Evolutionary conservation across 2,329 filamentous ascomycete genomes (phyloP).

Genomic region (Aureobasidium mangrovei): DNA sequence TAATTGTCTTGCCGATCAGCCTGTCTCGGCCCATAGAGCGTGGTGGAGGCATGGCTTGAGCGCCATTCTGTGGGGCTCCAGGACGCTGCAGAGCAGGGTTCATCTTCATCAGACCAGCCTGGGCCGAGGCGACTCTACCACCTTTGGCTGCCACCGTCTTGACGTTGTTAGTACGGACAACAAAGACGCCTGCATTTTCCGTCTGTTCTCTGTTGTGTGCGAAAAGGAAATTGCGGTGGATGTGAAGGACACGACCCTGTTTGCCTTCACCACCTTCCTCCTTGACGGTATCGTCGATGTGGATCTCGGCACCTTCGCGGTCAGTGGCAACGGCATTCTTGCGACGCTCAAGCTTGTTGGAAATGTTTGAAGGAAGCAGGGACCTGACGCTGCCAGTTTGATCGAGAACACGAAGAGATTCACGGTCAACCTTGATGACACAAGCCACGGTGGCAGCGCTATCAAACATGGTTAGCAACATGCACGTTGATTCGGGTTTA

Average conservation of each 20-base stretch:
- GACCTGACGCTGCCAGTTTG: slow-evolving; percentile 78
- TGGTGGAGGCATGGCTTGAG: slow-evolving; percentile 58
- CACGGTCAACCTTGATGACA: slow-evolving; percentile 89
- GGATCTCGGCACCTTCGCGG: slow-evolving; percentile 85
- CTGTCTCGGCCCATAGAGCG: slow-evolving; percentile 69
- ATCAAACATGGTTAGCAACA: not conserved
- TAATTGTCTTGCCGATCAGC: slow-evolving; percentile 83
- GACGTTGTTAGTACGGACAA: slow-evolving; percentile 76
- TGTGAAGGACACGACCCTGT: slow-evolving; percentile 83
- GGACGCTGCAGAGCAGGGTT: slow-evolving; percentile 80
- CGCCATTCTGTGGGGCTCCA: slow-evolving; percentile 40
- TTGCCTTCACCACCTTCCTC: slow-evolving; percentile 80
- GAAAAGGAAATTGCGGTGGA: slow-evolving; percentile 88
- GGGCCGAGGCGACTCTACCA: slow-evolving; percentile 61
- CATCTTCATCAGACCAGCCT: slow-evolving; percentile 80
- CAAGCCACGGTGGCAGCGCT: slow-evolving; percentile 77
- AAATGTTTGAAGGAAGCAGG: slow-evolving; percentile 82
- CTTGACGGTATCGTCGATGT: slow-evolving; percentile 83
- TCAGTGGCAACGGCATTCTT: slow-evolving; percentile 80
- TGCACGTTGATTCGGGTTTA: slow-evolving; percentile 33
- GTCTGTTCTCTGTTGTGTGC: slow-evolving; percentile 73
- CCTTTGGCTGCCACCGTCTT: slow-evolving; percentile 91
- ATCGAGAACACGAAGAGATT: slow-evolving; percentile 81
- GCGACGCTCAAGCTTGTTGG: slow-evolving; percentile 75
- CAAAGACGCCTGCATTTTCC: slow-evolving; percentile 85